Percentiles rank a stretch among this genome's conserved stretches.
Conservation (phyloP, 805 yeast species). For the Zygoascus bituminiphila region DNA sequence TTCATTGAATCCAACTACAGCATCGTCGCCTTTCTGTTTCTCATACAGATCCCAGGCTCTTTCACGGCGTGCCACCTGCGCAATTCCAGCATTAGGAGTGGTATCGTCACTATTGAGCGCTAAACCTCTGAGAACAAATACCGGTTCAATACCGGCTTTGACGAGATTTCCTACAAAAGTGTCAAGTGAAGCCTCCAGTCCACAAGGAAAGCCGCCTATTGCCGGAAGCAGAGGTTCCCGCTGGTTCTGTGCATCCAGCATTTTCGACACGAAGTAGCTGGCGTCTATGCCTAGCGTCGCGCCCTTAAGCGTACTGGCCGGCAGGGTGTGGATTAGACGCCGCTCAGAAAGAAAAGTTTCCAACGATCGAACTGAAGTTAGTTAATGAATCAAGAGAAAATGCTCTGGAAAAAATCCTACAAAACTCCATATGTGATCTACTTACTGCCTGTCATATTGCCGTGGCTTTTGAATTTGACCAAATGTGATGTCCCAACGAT, state of each 20-base stretch:
- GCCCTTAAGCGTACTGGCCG: constrained; percentile 56
- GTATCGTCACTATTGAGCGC: constrained; percentile 28
- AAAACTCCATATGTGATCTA: no score
- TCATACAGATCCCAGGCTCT: constrained; percentile 36
- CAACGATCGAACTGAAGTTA: constrained; percentile 47
- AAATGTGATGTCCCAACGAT: constrained; percentile 2
- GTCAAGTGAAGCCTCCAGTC: constrained; percentile 48
- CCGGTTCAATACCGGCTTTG: constrained; percentile 60
- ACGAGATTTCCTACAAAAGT: constrained; percentile 55
- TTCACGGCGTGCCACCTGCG: constrained; percentile 24
- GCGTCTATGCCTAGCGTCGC: constrained; percentile 79
- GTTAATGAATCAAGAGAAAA: not conserved
- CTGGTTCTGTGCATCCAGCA: constrained; percentile 42
- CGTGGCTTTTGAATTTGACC: not conserved
- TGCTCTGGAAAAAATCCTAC: no score
- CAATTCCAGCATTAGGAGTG: constrained; percentile 8
- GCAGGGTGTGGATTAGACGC: constrained; percentile 48
- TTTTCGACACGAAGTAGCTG: constrained; percentile 61
- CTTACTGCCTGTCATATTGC: not conserved
- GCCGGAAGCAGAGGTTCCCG: constrained; percentile 68
- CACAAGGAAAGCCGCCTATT: constrained; percentile 70
- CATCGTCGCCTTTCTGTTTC: constrained; percentile 29
- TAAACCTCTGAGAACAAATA: constrained; percentile 72
- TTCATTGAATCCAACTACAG: constrained; percentile 24
- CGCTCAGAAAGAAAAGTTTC: constrained; percentile 65